Base-by-base conservation (phyloP, 1,139 yeast genomes). In the Kodamaea ohmeri region DNA sequence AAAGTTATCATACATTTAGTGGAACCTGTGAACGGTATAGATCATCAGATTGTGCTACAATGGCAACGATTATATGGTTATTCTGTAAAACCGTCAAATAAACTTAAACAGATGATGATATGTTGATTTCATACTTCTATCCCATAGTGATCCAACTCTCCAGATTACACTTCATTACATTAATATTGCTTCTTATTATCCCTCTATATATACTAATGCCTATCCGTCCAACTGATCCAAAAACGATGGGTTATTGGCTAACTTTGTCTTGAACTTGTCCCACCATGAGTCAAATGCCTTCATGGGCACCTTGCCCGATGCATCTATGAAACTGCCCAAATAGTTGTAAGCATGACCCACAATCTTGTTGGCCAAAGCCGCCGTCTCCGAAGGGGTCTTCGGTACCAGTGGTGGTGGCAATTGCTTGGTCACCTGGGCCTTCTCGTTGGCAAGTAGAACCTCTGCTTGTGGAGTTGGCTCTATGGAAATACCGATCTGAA, bases 251-350 rank as follows among this genome's bases (percentile, higher is more conserved):
- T 94, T 94, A 46, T 82, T 82, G 13, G 78, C 72, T 41, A 92
- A 55, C 53, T 84, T 82, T 11, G 76, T 63, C 58, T 77, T 84
- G 63, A 92, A 94, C 61, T 89, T 92, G 46, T 76, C 81, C 97
- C 98, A 90, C 99, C 99, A 92, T 26, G 78, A 83, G 57, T 92
- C 95, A 54, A 92, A 90, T 34, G 83, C 87, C 54, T 82, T 85
- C 59, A 92, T 86, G 2, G 94, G 87, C 4, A 90, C 96, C 51
- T 78, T 85, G 1, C 95, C 95, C 20, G 75, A 67, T 6, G 65
- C 60, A 52, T 87, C 95, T 11, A 89, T 74, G 55, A 90, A 92
- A 17, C 97, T 86, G 1, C 95, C 80, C 43, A 92, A 63, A 55
- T 78, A 92, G 56, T 92, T 90, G 61, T 90, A 92, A 1, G 97